These are phyloP conservation scores for Venturia nashicola DNA, from an alignment of 2,329 filamentous ascomycete species.

Conservation along the genomic window DNA sequence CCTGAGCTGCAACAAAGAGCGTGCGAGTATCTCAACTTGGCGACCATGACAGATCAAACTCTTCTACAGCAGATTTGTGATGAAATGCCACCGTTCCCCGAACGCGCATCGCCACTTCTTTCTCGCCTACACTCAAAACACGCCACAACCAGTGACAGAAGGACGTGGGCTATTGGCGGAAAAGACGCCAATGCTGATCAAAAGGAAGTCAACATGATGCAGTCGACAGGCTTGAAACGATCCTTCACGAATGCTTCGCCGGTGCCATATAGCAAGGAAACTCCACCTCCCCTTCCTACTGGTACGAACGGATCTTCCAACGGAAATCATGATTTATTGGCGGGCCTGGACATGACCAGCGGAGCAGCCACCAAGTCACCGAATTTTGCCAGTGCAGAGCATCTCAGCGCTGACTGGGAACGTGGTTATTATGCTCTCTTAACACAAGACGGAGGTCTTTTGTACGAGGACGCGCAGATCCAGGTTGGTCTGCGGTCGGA, in stretches of 20 bases:
- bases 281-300: conserved; percentile 36
- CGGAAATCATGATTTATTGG: conserved; percentile 55
- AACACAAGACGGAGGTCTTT: conserved; percentile 67
- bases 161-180: conserved; percentile 95
- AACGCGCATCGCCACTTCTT: conserved; percentile 80
- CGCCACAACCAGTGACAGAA: conserved; percentile 81
- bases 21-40: conserved; percentile 84
- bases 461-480: conserved; percentile 91
- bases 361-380: conserved; percentile 47
- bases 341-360: conserved; percentile 63
- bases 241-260: conserved; percentile 52
- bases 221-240: conserved; percentile 72
- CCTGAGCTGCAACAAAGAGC: conserved; percentile 92
- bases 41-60: conserved; percentile 78
- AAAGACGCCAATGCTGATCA: conserved; percentile 83
- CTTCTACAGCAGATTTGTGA: conserved; percentile 88
- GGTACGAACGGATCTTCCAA: conserved; percentile 30
- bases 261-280: conserved; percentile 16
- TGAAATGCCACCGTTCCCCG: conserved; percentile 97
- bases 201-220: conserved; percentile 66
- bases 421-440: conserved; percentile 75
- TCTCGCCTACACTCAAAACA: conserved; percentile 93
- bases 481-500: conserved; percentile 88
- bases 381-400: conserved; percentile 83
- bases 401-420: conserved; percentile 92